Conservation (phyloP, 2,329 filamentous ascomycete species). For the Aureobasidium sp. region DNA sequence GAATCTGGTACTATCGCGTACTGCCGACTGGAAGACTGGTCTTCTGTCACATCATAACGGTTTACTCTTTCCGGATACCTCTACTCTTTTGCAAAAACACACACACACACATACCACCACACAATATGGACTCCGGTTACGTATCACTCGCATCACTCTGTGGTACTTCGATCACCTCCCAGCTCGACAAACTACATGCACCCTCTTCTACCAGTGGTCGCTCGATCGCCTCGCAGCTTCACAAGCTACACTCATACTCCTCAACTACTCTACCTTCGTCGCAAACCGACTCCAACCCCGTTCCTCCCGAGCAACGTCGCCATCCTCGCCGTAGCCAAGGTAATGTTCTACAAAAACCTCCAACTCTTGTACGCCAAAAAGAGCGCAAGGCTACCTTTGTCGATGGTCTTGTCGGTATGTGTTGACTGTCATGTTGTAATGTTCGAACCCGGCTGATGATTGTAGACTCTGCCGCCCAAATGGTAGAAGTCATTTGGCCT, state of each 20-base stretch:
- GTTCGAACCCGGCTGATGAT: constrained; percentile 14
- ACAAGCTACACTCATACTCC: background rate
- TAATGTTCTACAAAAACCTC: constrained; percentile 55
- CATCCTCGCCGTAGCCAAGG: constrained; percentile 53
- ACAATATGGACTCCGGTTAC: constrained; percentile 5
- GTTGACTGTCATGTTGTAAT: constrained; percentile 11
- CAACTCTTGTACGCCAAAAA: constrained; percentile 73
- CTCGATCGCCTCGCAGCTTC: background rate
- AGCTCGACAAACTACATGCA: background rate
- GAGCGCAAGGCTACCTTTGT: constrained; percentile 94
- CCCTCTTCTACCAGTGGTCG: background rate
- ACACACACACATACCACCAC: constrained; percentile 1
- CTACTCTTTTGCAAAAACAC: constrained; percentile 14
- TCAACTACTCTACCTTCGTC: background rate
- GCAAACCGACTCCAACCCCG: constrained; percentile 30
- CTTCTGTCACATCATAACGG: constrained; percentile 14
- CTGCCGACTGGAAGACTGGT: constrained; percentile 15
- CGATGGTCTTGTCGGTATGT: constrained; percentile 95
- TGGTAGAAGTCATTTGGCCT: constrained; percentile 96
- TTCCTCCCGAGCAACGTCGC: constrained; percentile 57
- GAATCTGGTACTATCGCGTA: constrained; percentile 8
- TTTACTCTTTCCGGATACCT: constrained; percentile 18
- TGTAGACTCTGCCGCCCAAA: constrained; percentile 91
- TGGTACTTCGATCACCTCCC: background rate
- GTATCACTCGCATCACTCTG: background rate